Base-by-base conservation (phyloP, 2,329 filamentous ascomycete genomes). In the Diaporthe nobilis region DNA sequence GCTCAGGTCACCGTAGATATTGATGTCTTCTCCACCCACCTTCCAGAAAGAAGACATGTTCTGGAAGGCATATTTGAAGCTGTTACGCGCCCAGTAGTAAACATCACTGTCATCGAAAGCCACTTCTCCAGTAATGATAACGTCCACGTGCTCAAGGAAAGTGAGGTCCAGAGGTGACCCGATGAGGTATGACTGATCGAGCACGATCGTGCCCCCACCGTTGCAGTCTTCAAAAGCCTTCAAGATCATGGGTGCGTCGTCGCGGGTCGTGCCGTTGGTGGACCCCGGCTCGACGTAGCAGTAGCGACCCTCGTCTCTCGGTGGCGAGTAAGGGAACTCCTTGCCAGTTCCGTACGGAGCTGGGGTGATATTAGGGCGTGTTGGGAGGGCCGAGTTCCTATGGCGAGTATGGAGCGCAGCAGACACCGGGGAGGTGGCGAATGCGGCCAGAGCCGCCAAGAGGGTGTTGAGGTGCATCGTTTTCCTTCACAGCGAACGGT, bases 31-130 rank as follows among this genome's bases (percentile, higher is more conserved):
- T 25, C 90, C 90, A 25, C 90, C 89, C 39, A 91, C 84, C 79
- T 89, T 85, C 85, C 90, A 92, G 82, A 91, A 91, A 1, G 89
- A 89, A 1, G 87, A 89, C 9, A 88, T 86, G 75, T 91, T 91
- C 76, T 91, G 90, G 82, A 87, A 92, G 10, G 83, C 84, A 22
- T 90, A 88, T 37, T 87, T 85, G 83, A 91, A 91, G n/a, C 84
- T 82, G 78, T 90, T 85, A 5, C 39, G 22, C 3, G 55, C 65
- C 90, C 90, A 92, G 83, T 91, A 92, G 75, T 88, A 85, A 10
- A 88, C 89, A 81, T 92, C 88, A 6, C 65, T 70, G 70, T 89
- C 87, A 70, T 87, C 88, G 82, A 92, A 92, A 12, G 51, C 70
- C 22, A 81, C 63, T 15, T 76, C 73, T 39, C 80, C 79, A 1